These are phyloP conservation scores for Fusarium sp. DNA, from an alignment of 2,329 filamentous ascomycete genomes.

Conservation along the genomic window DNA sequence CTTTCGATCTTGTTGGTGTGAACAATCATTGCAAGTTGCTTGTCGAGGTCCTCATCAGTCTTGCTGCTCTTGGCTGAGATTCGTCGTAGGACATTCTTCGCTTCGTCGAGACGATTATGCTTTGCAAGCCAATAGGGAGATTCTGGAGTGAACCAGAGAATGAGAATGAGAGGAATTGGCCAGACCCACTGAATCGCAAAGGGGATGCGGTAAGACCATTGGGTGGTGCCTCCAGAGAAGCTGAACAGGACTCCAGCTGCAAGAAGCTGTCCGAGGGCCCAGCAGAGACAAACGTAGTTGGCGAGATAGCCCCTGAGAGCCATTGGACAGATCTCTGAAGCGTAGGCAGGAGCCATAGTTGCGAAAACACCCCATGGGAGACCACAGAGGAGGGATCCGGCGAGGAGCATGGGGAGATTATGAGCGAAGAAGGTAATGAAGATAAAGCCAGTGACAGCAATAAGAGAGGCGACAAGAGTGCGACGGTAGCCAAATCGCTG, in stretches of 20 bases:
- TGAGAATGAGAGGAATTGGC: constrained; percentile 49
- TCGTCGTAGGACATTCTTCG: constrained; percentile 46
- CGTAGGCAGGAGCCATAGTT: constrained; percentile 59
- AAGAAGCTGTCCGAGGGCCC: constrained; percentile 58
- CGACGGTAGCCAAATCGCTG: constrained; percentile 53
- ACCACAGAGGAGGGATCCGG: constrained; percentile 62
- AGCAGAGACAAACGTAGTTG: constrained; percentile 59
- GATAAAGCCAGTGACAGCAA: constrained; percentile 49
- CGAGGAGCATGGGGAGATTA: constrained; percentile 56
- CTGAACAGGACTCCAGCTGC: constrained; percentile 50
- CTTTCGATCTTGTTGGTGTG: constrained; percentile 61
- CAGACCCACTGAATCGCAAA: constrained; percentile 57
- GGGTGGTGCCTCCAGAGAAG: constrained; percentile 25
- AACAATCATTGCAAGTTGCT: constrained; percentile 76
- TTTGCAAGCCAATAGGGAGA: constrained; percentile 54
- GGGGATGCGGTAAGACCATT: constrained; percentile 56
- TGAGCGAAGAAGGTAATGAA: constrained; percentile 53
- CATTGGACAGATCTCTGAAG: constrained; percentile 59
- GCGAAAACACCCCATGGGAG: constrained; percentile 60
- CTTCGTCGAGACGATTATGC: constrained; percentile 47
- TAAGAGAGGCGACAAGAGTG: constrained; percentile 63
- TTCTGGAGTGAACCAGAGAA: constrained; percentile 51
- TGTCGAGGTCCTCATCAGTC: constrained; percentile 56
- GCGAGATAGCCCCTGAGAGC: constrained; percentile 58
- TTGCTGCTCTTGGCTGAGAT: constrained; percentile 51